These are phyloP conservation scores for Linnemannia zychae DNA, from an alignment of 192 early-diverging fungal genomes.

Conservation along the genomic window DNA sequence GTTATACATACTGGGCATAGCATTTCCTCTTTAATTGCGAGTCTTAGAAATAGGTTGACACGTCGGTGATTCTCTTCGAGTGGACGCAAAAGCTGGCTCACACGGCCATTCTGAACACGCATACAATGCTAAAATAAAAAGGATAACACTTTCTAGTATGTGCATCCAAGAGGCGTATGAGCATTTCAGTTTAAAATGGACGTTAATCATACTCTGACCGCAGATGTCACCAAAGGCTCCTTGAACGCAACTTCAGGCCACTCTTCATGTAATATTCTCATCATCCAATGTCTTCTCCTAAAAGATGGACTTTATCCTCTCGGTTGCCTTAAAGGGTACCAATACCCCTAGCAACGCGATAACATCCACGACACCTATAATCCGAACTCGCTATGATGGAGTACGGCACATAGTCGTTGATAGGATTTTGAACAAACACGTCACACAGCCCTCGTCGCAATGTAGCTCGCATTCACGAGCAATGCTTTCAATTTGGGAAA, in stretches of 20 bases:
- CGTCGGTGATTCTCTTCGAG: slow-evolving; percentile 32
- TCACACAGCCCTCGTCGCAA: slow-evolving; percentile 7
- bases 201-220: slow-evolving; percentile 18
- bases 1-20: slow-evolving; percentile 1
- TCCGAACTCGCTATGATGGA: slow-evolving; percentile 15
- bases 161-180: slow-evolving; percentile 18
- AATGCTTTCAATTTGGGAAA: slow-evolving; percentile 29
- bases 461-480: slow-evolving; percentile 17
- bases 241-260: slow-evolving; percentile 24
- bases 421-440: slow-evolving; percentile 21
- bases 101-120: slow-evolving; percentile 25
- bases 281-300: slow-evolving; percentile 21
- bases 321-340: slow-evolving; percentile 23
- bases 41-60: slow-evolving; percentile 26
- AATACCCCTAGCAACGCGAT: slow-evolving; percentile 24
- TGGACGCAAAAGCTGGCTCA: slow-evolving; percentile 26
- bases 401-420: slow-evolving; percentile 18
- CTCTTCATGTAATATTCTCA: slow-evolving; percentile 20
- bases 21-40: slow-evolving; percentile 8
- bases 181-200: slow-evolving; percentile 23
- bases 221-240: slow-evolving; percentile 21
- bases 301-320: slow-evolving; percentile 29
- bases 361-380: slow-evolving; percentile 20
- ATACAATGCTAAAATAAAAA: slow-evolving; percentile 29
- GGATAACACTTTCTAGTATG: background rate